Conservation (phyloP, 192 early-diverging fungal species). For the Backusella tuberculispora region DNA sequence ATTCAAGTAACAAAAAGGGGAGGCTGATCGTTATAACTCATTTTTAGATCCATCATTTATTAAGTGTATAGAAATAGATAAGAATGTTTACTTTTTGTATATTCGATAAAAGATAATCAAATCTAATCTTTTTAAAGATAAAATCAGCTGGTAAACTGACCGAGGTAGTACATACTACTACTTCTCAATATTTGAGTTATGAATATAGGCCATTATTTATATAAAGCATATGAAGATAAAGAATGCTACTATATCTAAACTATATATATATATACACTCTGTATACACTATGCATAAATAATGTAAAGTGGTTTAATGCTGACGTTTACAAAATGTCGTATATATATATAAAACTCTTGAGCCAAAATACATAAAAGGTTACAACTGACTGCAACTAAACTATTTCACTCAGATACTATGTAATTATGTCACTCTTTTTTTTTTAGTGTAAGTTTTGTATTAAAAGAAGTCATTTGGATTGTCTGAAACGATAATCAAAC, state of each 20-base stretch:
- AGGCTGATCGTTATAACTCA: too few species aligned
- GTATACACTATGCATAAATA: not conserved
- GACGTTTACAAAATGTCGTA: not conserved
- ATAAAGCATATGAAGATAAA: too few species aligned
- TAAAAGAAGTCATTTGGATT: not conserved
- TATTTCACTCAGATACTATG: not conserved
- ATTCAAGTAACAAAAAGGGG: too few species aligned
- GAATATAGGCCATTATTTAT: too few species aligned
- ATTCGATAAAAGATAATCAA: constrained; percentile 6
- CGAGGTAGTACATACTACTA: not conserved
- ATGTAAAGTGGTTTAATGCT: not conserved
- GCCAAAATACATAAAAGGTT: too few species aligned
- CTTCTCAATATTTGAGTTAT: too few species aligned
- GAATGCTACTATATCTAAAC: not conserved
- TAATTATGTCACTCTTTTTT: not conserved
- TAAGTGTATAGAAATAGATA: too few species aligned
- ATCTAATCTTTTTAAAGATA: constrained; percentile 13
- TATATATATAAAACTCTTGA: not conserved
- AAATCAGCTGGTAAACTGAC: not conserved
- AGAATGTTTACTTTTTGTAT: not conserved
- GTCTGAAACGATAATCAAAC: not conserved
- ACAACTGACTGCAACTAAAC: too few species aligned
- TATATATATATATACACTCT: not conserved
- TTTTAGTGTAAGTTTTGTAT: not conserved
- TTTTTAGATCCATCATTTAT: too few species aligned